Evolutionary conservation across 441 rosid species (phyloP).

Genomic region (Brassica balearica): DNA sequence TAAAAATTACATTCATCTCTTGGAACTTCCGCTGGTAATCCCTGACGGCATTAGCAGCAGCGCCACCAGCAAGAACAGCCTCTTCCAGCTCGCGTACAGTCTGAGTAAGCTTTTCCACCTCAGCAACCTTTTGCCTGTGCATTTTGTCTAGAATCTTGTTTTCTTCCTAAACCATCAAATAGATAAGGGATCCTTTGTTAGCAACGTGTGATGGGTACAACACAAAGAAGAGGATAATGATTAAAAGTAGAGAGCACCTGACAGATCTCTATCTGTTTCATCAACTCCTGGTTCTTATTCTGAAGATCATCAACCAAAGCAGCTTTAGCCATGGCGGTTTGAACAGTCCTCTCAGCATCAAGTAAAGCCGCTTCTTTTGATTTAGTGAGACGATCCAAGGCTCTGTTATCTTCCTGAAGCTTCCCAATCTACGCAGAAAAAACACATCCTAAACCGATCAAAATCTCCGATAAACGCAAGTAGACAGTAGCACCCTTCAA

Average conservation of each 20-base stretch:
- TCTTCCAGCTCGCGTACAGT: conserved; percentile 97
- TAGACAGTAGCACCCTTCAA: conserved; percentile 1
- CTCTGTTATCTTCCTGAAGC: conserved; percentile 98
- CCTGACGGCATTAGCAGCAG: conserved; percentile 98
- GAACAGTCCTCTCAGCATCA: conserved; percentile 94
- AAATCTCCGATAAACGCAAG: conserved; percentile 12
- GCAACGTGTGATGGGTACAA: neutral
- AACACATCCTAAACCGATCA: conserved; percentile 16
- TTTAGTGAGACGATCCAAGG: conserved; percentile 95
- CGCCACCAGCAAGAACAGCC: conserved; percentile 99
- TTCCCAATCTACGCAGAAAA: conserved; percentile 75
- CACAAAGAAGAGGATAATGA: conserved; percentile 11
- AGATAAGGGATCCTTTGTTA: conserved; percentile 20
- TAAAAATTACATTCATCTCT: conserved; percentile 90
- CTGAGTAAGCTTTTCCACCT: conserved; percentile 98
- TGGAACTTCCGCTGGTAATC: conserved; percentile 97
- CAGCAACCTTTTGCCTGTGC: conserved; percentile 98
- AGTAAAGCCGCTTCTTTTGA: conserved; percentile 96
- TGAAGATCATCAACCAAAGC: conserved; percentile 99
- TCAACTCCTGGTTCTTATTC: conserved; percentile 96
- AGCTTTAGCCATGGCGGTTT: conserved; percentile 90
- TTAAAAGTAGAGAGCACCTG: conserved; percentile 59
- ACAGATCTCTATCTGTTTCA: conserved; percentile 97
- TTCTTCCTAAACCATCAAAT: conserved; percentile 68
- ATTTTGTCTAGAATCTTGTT: conserved; percentile 93